Conservation (phyloP, 2,329 filamentous ascomycete genomes). For the Venturia effusa region DNA sequence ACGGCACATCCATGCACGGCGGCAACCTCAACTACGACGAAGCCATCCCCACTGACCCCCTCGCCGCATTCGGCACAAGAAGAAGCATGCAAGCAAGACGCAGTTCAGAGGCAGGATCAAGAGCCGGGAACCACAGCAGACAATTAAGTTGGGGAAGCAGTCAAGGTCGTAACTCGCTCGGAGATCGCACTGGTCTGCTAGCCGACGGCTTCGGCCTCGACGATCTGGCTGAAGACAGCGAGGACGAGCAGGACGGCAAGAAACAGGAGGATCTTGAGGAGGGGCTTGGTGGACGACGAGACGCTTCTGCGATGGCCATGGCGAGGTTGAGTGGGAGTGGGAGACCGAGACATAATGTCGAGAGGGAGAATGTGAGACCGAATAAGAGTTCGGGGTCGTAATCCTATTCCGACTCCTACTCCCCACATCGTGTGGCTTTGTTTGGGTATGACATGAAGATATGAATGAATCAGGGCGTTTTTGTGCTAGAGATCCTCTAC, state of each 20-base stretch:
- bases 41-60: slow-evolving; percentile 79
- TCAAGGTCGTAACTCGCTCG: slow-evolving; percentile 22
- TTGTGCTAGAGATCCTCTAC: neutral
- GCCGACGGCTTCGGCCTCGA: slow-evolving; percentile 63
- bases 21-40: slow-evolving; percentile 42
- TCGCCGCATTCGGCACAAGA: slow-evolving; percentile 80
- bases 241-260: slow-evolving; percentile 20
- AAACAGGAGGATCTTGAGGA: slow-evolving; percentile 9
- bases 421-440: neutral
- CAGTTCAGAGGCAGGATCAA: slow-evolving; percentile 43
- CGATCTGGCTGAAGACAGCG: slow-evolving; percentile 63
- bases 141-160: slow-evolving; percentile 43
- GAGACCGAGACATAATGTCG: slow-evolving; percentile 6
- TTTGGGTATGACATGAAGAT: neutral
- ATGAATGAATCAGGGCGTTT: neutral
- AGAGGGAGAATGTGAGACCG: neutral
- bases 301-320: neutral
- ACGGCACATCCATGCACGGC: slow-evolving; percentile 54
- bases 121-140: slow-evolving; percentile 43
- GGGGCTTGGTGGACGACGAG: slow-evolving; percentile 1
- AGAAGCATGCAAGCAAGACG: slow-evolving; percentile 86
- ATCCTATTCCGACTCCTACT: too few species aligned
- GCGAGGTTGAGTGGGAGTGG: slow-evolving; percentile 11
- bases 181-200: slow-evolving; percentile 74
- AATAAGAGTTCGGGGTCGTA: slow-evolving; percentile 1